phyloP scores from a whole-genome alignment of 2,329 filamentous ascomycete genomes.

The Ceratocystis cubensis region DNA sequence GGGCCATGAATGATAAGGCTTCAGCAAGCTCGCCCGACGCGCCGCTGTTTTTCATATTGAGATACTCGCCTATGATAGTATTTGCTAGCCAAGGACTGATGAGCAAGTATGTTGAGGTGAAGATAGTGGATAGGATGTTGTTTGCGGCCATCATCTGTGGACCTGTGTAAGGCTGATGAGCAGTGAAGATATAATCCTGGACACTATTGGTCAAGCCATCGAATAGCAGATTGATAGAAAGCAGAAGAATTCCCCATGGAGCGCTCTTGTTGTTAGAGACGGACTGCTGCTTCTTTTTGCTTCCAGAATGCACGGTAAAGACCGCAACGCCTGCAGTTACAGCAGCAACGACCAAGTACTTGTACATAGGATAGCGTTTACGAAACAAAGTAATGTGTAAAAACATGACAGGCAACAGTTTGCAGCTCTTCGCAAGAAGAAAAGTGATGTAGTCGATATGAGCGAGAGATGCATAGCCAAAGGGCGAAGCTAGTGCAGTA shows the following conservation, averaged over 20 bases:
- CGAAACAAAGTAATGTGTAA: slow-evolving; percentile 87
- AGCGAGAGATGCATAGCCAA: slow-evolving; percentile 81
- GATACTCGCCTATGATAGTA: slow-evolving; percentile 50
- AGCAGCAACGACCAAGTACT: slow-evolving; percentile 83
- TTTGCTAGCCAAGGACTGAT: slow-evolving; percentile 67
- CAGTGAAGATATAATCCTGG: slow-evolving; percentile 82
- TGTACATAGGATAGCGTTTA: slow-evolving; percentile 82
- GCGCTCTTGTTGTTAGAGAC: slow-evolving; percentile 39
- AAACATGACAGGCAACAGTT: slow-evolving; percentile 96
- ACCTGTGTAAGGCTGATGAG: slow-evolving; percentile 69
- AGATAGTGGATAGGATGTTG: slow-evolving; percentile 70
- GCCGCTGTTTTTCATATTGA: slow-evolving; percentile 53
- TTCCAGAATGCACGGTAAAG: slow-evolving; percentile 76
- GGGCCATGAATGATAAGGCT: slow-evolving; percentile 68
- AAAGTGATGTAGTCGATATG: slow-evolving; percentile 98
- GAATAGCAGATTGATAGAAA: slow-evolving; percentile 83
- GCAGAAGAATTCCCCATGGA: slow-evolving; percentile 67
- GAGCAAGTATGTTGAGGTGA: slow-evolving; percentile 66
- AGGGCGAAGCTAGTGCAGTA: slow-evolving; percentile 80
- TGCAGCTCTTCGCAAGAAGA: slow-evolving; percentile 94
- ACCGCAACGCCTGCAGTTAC: slow-evolving; percentile 88
- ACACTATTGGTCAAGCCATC: slow-evolving; percentile 94
- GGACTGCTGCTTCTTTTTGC: slow-evolving; percentile 36
- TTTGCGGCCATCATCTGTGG: slow-evolving; percentile 99
- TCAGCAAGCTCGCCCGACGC: slow-evolving; percentile 63